Conservation (phyloP, 208 protist genomes). For the Borovskyia barvae region DNA sequence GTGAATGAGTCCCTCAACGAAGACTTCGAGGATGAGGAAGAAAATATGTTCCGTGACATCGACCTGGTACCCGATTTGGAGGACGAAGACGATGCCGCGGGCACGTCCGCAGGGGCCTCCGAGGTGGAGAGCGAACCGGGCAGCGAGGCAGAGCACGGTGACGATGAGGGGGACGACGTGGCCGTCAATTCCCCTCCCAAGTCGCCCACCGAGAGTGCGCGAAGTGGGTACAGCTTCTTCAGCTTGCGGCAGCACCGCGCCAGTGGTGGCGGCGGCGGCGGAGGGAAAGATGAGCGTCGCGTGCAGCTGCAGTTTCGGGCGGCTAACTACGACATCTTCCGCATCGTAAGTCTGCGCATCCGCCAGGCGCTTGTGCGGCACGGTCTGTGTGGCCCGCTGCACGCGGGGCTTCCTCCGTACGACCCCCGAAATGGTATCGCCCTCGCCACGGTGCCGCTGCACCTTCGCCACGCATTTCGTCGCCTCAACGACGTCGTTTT, state of each 20-base stretch:
- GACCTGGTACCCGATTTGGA: constrained; percentile 36
- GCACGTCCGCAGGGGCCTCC: constrained; percentile 12
- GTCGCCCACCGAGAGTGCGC: constrained; percentile 10
- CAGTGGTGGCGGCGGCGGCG: neutral
- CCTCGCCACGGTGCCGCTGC: constrained; percentile 50
- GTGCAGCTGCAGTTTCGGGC: constrained; percentile 35
- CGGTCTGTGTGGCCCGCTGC: constrained; percentile 37
- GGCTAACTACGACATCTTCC: constrained; percentile 40
- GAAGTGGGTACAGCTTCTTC: constrained; percentile 24
- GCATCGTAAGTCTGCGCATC: constrained; percentile 33
- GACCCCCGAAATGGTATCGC: constrained; percentile 61
- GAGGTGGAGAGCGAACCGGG: constrained; percentile 12
- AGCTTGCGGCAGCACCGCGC: constrained; percentile 6
- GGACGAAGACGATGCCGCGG: constrained; percentile 24
- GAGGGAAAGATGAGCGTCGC: constrained; percentile 8
- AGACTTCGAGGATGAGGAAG: constrained; percentile 34
- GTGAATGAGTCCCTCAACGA: constrained; percentile 33
- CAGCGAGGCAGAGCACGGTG: constrained; percentile 14
- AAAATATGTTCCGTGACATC: constrained; percentile 45
- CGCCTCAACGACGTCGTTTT: constrained; percentile 43
- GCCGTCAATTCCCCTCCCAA: constrained; percentile 28
- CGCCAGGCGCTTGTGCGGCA: constrained; percentile 41
- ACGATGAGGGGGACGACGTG: constrained; percentile 14
- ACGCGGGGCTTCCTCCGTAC: constrained; percentile 48
- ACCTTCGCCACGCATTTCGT: constrained; percentile 46